Evolutionary conservation across 73 alveolate species (phyloP).

Genomic region (Uronychia binucleata): DNA sequence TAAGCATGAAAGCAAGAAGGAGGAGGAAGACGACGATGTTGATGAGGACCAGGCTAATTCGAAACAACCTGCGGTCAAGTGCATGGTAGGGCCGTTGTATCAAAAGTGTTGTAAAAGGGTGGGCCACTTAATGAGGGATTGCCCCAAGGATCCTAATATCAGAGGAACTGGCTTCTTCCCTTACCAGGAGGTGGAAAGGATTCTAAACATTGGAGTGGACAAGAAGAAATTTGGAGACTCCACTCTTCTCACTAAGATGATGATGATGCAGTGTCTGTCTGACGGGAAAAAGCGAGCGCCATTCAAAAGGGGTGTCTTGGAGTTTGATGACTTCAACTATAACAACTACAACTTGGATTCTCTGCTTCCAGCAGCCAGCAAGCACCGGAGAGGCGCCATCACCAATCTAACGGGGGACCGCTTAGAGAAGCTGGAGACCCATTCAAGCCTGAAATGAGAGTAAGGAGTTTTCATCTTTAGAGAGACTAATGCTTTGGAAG

Average conservation of each 20-base stretch:
- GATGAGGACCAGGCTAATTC: constrained; percentile 40
- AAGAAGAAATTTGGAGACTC: constrained; percentile 19
- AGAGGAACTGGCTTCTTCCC: constrained; percentile 14
- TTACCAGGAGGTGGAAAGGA: constrained; percentile 35
- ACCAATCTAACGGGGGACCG: neutral
- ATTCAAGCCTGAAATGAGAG: neutral
- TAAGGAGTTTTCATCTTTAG: neutral
- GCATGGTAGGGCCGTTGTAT: constrained; percentile 26
- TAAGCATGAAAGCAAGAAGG: constrained; percentile 68
- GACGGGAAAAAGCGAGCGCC: constrained; percentile 22
- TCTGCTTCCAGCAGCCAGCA: constrained; percentile 2
- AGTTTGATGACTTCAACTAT: constrained; percentile 60
- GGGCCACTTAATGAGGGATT: constrained; percentile 61
- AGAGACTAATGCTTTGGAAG: constrained; percentile 2
- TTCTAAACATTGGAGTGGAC: constrained; percentile 16
- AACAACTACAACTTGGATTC: constrained; percentile 20
- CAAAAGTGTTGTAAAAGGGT: constrained; percentile 65
- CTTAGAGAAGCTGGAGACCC: neutral
- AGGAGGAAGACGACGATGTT: constrained; percentile 78
- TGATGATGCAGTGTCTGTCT: constrained; percentile 11
- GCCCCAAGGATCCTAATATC: constrained; percentile 78
- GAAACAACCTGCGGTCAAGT: constrained; percentile 15
- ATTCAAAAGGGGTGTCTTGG: constrained; percentile 44
- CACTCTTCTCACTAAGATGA: constrained; percentile 11
- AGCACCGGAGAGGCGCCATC: neutral